These are phyloP conservation scores for Elongisporangium prolatum DNA, from an alignment of 352 stramenopile species.

Conservation along the genomic window DNA sequence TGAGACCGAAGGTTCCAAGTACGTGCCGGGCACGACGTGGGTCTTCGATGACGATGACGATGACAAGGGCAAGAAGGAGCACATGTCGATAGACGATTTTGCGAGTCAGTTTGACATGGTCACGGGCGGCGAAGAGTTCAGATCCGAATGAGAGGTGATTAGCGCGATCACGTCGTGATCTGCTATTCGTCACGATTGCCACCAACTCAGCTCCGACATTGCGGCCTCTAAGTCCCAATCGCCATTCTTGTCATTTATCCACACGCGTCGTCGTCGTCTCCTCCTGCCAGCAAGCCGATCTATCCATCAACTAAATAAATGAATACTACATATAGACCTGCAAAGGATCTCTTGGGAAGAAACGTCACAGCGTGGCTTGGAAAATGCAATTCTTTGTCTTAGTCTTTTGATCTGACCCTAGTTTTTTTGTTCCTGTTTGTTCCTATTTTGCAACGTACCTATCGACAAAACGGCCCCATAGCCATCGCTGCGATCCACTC, in stretches of 20 bases:
- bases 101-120: slow-evolving; percentile 85
- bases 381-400: not conserved
- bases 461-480: too few species aligned
- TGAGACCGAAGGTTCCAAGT: slow-evolving; percentile 67
- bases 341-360: too few species aligned
- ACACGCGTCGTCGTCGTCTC: too few species aligned
- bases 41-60: slow-evolving; percentile 87
- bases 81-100: slow-evolving; percentile 86
- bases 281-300: too few species aligned
- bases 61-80: slow-evolving; percentile 33
- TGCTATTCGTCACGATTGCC: too few species aligned
- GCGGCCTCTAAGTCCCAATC: too few species aligned
- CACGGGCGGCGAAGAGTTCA: slow-evolving; percentile 81
- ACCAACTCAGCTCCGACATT: too few species aligned
- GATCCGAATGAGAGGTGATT: slow-evolving; percentile 51
- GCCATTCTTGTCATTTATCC: too few species aligned
- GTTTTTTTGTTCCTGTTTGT: slow-evolving; percentile 3
- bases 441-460: not conserved
- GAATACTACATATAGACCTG: too few species aligned
- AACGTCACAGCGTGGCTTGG: too few species aligned
- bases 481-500: not conserved
- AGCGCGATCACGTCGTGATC: not conserved
- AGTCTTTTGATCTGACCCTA: not conserved
- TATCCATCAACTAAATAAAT: too few species aligned
- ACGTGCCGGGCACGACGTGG: slow-evolving; percentile 87